These are phyloP conservation scores for Phytophthora colocasiae DNA, from an alignment of 352 stramenopile genomes.

Conservation along the genomic window DNA sequence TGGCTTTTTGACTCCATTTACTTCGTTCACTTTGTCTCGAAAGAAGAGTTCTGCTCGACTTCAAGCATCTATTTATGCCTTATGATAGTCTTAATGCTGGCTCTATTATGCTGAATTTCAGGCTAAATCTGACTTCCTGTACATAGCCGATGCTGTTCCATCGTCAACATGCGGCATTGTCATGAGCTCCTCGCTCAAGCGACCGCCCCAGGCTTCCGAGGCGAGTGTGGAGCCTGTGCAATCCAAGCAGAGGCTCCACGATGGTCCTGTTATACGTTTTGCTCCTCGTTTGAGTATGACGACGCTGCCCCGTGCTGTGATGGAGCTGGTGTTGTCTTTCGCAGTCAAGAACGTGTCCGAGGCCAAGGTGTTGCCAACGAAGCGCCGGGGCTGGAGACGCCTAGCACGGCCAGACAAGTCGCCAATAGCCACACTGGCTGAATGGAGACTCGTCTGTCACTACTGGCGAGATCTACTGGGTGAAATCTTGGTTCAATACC, in stretches of 20 bases:
- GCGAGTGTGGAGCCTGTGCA: slow-evolving; percentile 13
- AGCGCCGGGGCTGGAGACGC: slow-evolving; percentile 50
- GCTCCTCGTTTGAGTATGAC: slow-evolving; percentile 28
- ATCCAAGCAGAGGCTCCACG: slow-evolving; percentile 20
- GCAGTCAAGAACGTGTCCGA: slow-evolving; percentile 57
- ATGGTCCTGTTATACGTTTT: slow-evolving; percentile 1
- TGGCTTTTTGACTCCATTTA: too few species aligned
- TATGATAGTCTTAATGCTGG: slow-evolving; percentile 7
- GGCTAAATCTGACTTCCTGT: slow-evolving; percentile 23
- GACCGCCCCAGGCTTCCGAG: slow-evolving; percentile 11
- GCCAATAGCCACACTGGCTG: slow-evolving; percentile 42
- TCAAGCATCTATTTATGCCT: slow-evolving; percentile 21
- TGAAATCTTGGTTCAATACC: slow-evolving; percentile 53
- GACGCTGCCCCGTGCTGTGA: slow-evolving; percentile 51
- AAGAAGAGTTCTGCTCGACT: not conserved
- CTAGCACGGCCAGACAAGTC: slow-evolving; percentile 44
- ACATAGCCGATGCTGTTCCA: slow-evolving; percentile 6
- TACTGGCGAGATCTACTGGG: slow-evolving; percentile 60
- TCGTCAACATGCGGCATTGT: slow-evolving; percentile 21
- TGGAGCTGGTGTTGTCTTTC: slow-evolving; percentile 65
- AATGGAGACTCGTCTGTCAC: slow-evolving; percentile 51
- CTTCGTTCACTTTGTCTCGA: too few species aligned
- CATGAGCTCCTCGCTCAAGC: slow-evolving; percentile 40
- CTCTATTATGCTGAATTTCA: slow-evolving; percentile 19
- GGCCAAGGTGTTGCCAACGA: slow-evolving; percentile 56